Percentiles rank a stretch among this genome's conserved stretches.
These are phyloP conservation scores for Clavispora fructus DNA, from an alignment of 805 yeast species.

Conservation along the genomic window DNA sequence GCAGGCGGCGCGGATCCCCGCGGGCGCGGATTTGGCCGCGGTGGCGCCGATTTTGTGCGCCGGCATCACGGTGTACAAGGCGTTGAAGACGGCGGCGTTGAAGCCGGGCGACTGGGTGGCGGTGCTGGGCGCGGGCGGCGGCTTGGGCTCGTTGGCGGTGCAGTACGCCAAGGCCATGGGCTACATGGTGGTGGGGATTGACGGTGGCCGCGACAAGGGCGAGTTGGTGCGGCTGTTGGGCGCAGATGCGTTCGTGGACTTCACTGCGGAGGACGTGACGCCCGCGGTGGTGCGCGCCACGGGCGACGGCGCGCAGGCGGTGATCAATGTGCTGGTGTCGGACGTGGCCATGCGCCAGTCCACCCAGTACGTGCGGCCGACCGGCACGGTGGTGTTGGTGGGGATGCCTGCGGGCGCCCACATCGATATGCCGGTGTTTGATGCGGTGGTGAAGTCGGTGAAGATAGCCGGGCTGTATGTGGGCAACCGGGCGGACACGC, in stretches of 20 bases:
- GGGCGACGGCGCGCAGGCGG: conserved; percentile 10
- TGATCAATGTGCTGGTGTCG: conserved; percentile 9
- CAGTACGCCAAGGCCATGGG: conserved; percentile 12
- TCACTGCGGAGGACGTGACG: conserved; percentile 4
- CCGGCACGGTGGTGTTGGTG: conserved; percentile 11
- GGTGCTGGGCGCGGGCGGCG: conserved; percentile 10
- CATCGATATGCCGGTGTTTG: conserved; percentile 5
- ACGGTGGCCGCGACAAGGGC: conserved; percentile 10
- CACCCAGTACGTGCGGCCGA: conserved; percentile 6
- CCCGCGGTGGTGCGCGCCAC: conserved; percentile 5
- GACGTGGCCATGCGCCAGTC: conserved; percentile 8
- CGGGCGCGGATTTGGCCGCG: conserved; percentile 9
- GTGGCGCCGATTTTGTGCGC: conserved; percentile 9
- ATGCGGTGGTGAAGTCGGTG: conserved; percentile 6
- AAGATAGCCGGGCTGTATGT: conserved; percentile 8
- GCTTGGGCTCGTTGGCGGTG: conserved; percentile 9
- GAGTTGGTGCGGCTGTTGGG: conserved; percentile 5
- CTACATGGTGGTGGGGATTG: conserved; percentile 8
- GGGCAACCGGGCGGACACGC: conserved; percentile 10
- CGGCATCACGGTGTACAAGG: conserved; percentile 11
- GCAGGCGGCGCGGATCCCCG: conserved; percentile 8
- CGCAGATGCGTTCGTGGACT: conserved; percentile 9
- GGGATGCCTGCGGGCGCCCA: conserved; percentile 10
- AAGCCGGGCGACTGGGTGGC: conserved; percentile 9
- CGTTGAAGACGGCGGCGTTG: conserved; percentile 8